Evolutionary conservation across 106 monocot genomes (phyloP), one percentile per base, ranked within the genome.

Genomic region (Dendrobium catenatum): DNA sequence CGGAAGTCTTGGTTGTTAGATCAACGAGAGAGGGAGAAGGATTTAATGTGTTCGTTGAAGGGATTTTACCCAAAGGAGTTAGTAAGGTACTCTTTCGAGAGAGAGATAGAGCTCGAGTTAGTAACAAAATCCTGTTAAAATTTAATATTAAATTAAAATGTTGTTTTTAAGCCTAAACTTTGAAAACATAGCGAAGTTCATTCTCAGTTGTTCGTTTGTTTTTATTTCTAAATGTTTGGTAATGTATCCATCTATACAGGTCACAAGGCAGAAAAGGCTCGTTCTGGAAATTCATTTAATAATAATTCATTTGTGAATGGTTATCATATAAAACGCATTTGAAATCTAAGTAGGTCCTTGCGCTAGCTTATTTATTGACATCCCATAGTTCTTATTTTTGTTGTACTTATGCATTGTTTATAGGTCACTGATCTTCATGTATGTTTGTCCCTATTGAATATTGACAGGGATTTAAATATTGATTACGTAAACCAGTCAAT

Each of bases 401-500:
- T 48, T 80, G 22, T 37, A 51, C 13, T 55, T 16, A 33, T 31
- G 61, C n/a, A 4, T 61, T 22, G 4, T 20, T 79, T 61, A 19
- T 17, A 22, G 59, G 9, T 58, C 55, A 10, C 40, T 64, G n/a
- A 15, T 26, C 1, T 54, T 42, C n/a, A 64, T 64, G 64, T 68
- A 9, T 76, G 10, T 5, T 40, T 49, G 7, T 19, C 79, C 16
- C 0, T 79, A 48, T 26, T 37, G 26, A 55, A 17, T 83, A 61
- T 79, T 85, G 37, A 73, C 89, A 99, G 98, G 84, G 88, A 91
- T 86, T 41, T 87, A 79, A 87, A 90, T 76, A 80, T 83, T 77
- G 88, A 88, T 80, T 80, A 24, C n/a, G 66, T 86, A 79, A 99
- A 88, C 76, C 92, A 95, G 82, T 88, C 93, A 44, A 85, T 99